Percentiles rank a stretch among this genome's conserved stretches.
Conservation (phyloP, 2,329 filamentous ascomycete genomes). For the Aspergillus puulaauensis region DNA sequence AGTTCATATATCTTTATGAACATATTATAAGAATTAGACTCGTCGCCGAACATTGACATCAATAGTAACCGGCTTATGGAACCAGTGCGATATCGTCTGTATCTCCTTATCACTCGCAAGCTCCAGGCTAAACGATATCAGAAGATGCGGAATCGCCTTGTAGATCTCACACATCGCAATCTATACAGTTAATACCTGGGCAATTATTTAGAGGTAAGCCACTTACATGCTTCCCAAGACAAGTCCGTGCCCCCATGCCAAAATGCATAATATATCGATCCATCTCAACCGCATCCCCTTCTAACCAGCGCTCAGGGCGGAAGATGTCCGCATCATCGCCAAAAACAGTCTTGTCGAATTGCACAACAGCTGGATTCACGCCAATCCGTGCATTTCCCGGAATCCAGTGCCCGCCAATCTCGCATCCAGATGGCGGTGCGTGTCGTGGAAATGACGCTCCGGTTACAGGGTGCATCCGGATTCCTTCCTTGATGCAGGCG, state of each 20-base stretch:
- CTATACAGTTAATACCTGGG: slow-evolving; percentile 1
- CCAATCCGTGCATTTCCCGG: slow-evolving; percentile 11
- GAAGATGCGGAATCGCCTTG: slow-evolving; percentile 15
- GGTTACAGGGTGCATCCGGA: slow-evolving; percentile 42
- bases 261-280: slow-evolving; percentile 11
- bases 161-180: slow-evolving; percentile 18
- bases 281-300: neutral
- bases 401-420: slow-evolving; percentile 10
- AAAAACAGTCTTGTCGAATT: slow-evolving; percentile 4
- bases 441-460: slow-evolving; percentile 22
- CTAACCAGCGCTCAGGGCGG: slow-evolving; percentile 2
- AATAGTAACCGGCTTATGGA: slow-evolving; percentile 13
- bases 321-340: neutral
- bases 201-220: no score
- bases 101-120: slow-evolving; percentile 3
- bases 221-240: slow-evolving; percentile 15
- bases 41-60: slow-evolving; percentile 3
- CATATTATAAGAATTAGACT: no score
- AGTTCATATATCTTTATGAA: no score
- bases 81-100: slow-evolving; percentile 13
- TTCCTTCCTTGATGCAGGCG: slow-evolving; percentile 51
- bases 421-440: slow-evolving; percentile 13
- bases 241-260: slow-evolving; percentile 10
- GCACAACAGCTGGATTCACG: slow-evolving; percentile 6
- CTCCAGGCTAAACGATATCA: slow-evolving; percentile 10